Conservation (phyloP, 139 green algal genomes). For the Micractinium conductrix region DNA sequence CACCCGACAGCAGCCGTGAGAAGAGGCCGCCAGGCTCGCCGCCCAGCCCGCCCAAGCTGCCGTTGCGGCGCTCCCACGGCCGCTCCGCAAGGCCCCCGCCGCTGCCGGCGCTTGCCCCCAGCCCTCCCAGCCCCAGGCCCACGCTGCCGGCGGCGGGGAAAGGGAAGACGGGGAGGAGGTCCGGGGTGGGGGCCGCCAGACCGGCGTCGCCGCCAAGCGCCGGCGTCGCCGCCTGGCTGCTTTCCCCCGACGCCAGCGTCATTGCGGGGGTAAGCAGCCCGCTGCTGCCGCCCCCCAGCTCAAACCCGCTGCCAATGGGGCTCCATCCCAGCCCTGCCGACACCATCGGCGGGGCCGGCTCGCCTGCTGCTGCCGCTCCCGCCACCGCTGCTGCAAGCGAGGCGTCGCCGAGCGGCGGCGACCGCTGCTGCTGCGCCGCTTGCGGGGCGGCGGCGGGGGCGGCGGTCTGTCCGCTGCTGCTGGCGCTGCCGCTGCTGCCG, state of each 20-base stretch:
- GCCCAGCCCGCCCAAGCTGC: not conserved
- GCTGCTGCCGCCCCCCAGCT: not conserved
- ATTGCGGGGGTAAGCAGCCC: not conserved
- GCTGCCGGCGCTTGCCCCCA: too few relatives aligned
- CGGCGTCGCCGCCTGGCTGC: not conserved
- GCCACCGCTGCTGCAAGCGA: not conserved
- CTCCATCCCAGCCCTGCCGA: not conserved
- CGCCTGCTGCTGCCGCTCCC: not conserved
- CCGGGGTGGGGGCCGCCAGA: not conserved
- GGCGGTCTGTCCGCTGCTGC: not conserved
- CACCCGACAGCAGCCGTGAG: not conserved
- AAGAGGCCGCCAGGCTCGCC: not conserved
- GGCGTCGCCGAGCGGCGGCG: not conserved
- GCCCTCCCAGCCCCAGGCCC: not conserved
- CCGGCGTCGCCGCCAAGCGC: not conserved
- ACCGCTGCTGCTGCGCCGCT: not conserved
- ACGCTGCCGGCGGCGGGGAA: not conserved
- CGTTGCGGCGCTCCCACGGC: slow-evolving; percentile 3
- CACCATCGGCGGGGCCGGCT: too few relatives aligned
- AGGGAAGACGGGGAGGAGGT: not conserved
- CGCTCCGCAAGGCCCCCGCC: not conserved
- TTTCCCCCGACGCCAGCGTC: not conserved
- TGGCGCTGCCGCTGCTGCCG: not conserved
- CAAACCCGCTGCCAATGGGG: slow-evolving; percentile 18
- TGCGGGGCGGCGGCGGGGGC: not conserved